A percentile compares a stretch with the other conserved stretches of the same genome.
Evolutionary conservation across 768 basidiomycete species (phyloP).

Genomic region (Coprinopsis marcescibilis): DNA sequence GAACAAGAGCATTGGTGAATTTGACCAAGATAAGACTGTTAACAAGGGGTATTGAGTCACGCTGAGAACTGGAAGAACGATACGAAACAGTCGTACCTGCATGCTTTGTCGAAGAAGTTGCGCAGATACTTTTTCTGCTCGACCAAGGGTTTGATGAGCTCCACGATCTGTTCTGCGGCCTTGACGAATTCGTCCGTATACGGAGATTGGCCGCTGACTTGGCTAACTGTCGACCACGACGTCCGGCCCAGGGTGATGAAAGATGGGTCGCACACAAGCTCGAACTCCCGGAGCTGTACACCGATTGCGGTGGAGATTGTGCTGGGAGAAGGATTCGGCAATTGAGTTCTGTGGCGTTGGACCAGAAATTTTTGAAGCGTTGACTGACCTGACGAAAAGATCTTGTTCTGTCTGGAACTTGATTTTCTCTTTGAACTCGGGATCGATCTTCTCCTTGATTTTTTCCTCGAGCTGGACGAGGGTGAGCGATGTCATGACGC

Average conservation of each 20-base stretch:
- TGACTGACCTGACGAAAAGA: slow-evolving; percentile 73
- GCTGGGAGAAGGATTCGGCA: too few relatives aligned
- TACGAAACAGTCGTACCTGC: slow-evolving; percentile 49
- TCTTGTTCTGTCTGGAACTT: slow-evolving; percentile 84
- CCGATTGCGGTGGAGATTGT: slow-evolving; percentile 81
- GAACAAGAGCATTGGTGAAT: slow-evolving; percentile 86
- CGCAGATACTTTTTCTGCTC: slow-evolving; percentile 94
- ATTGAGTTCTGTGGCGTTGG: too few relatives aligned
- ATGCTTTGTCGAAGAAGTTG: slow-evolving; percentile 91
- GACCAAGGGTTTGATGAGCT: slow-evolving; percentile 70
- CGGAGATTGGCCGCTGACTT: slow-evolving; percentile 82
- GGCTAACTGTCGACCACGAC: slow-evolving; percentile 71
- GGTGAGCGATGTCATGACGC: slow-evolving; percentile 3
- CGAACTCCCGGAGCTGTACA: slow-evolving; percentile 78
- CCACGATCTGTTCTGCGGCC: slow-evolving; percentile 70
- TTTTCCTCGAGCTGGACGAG: slow-evolving; percentile 79
- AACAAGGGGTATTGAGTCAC: slow-evolving; percentile 34
- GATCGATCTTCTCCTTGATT: slow-evolving; percentile 74
- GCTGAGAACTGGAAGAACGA: background rate
- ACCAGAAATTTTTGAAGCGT: background rate
- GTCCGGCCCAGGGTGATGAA: slow-evolving; percentile 73
- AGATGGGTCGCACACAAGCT: slow-evolving; percentile 72
- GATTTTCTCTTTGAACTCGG: slow-evolving; percentile 72
- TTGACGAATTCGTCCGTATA: slow-evolving; percentile 76
- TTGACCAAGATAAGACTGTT: slow-evolving; percentile 60